Conservation (phyloP, 495 filamentous ascomycete species). For the Bathelium albidoporum region DNA sequence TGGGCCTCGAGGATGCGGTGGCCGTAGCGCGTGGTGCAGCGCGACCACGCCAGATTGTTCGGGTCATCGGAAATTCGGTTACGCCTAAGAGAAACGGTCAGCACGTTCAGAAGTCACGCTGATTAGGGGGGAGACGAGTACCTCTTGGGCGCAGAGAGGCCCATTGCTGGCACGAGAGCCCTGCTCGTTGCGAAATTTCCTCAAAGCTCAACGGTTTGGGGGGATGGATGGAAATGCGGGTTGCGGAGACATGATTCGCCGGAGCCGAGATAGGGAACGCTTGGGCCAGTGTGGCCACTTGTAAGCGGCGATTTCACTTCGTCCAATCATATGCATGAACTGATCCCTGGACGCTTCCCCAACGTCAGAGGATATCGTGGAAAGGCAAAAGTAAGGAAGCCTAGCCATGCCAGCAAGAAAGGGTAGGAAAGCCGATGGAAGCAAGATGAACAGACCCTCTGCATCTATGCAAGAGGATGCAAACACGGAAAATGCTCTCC, state of each 20-base stretch:
- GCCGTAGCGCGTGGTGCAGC: slow-evolving; percentile 69
- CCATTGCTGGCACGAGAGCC: slow-evolving; percentile 11
- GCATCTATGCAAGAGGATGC: neutral
- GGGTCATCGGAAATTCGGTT: slow-evolving; percentile 79
- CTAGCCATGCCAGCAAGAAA: neutral
- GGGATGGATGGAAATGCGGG: neutral
- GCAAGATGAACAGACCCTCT: neutral
- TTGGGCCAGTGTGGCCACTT: neutral
- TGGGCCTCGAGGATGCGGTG: slow-evolving; percentile 76
- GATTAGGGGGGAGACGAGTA: neutral
- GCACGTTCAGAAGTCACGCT: neutral
- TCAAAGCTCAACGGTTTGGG: neutral
- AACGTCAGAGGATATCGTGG: neutral
- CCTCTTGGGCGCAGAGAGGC: slow-evolving; percentile 20
- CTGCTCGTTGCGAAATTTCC: neutral
- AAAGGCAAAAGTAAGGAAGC: neutral
- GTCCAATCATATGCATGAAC: neutral
- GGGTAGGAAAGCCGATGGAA: neutral
- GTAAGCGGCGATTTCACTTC: neutral
- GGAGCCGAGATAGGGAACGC: neutral
- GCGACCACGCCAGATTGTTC: slow-evolving; percentile 86
- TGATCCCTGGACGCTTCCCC: neutral
- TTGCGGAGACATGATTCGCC: slow-evolving; percentile 3
- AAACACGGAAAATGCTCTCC: neutral
- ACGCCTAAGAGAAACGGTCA: slow-evolving; percentile 46